Evolutionary conservation across 768 basidiomycete genomes (phyloP), one percentile per base, ranked within the genome.

Genomic region (Lanmaoa rubissima): DNA sequence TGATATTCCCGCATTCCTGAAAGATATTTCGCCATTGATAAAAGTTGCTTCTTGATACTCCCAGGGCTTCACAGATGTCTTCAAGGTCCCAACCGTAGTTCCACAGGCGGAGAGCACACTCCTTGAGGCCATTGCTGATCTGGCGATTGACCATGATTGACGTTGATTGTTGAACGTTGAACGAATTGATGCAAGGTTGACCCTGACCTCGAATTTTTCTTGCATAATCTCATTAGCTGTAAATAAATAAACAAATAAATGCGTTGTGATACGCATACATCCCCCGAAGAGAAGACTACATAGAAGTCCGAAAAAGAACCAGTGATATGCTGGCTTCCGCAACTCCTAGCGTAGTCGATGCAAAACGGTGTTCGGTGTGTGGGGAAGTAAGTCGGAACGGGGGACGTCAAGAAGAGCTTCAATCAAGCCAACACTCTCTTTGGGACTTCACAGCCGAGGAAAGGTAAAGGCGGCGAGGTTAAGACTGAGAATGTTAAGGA

Each of bases 1-100:
- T 45, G 26, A 67, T 60, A n/a, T 46, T 48, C 2, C 64, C 57
- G 39, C 44, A 39, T 21, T 65, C 61, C 31, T 64, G 53, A n/a
- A 73, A 61, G 32, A 62, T 67, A 5, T 36, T 24, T 24, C 21
- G 21, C 21, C 21, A 24, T 2, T 24, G 21, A 24, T 24, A 24
- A 24, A 24, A 24, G 21, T 24, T 24, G 21, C 21, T 24, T 24
- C 21, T 24, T 24, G 21, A 24, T 24, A 24, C 41, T 36, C 31
- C 21, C 12, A 42, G 41, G 11, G 9, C 17, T 8, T 31, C 26
- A 10, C 38, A n/a, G 12, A 50, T 40, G 28, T 50, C 38, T 19
- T 50, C 49, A 10, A 39, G 10, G 1, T n/a, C 49, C 49, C 49
- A 50, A 0, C 49, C 49, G 6, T 28, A 7, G n/a, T 50, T 19